Percentiles rank a stretch among this genome's conserved stretches.
Evolutionary conservation across 371 early-diverging fungal species (phyloP).

Genomic region (Mortierella sp.): DNA sequence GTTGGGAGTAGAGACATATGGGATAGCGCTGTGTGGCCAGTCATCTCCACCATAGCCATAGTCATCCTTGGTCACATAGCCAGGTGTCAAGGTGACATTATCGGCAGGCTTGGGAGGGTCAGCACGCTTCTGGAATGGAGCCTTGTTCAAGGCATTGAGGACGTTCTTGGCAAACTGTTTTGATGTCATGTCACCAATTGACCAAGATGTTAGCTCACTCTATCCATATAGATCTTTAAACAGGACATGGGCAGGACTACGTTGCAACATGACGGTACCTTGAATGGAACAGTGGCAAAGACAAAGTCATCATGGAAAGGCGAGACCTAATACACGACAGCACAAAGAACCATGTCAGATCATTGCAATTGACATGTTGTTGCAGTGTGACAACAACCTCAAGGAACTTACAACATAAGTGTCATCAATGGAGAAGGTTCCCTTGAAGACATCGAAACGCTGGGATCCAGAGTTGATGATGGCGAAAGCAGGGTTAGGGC

Average conservation of each 20-base stretch:
- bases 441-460: slow-evolving; percentile 65
- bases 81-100: slow-evolving; percentile 69
- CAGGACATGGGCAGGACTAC: too few species aligned
- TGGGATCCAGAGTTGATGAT: slow-evolving; percentile 62
- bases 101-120: slow-evolving; percentile 36
- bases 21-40: slow-evolving; percentile 51
- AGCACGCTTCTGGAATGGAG: slow-evolving; percentile 58
- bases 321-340: slow-evolving; percentile 17
- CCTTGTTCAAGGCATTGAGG: slow-evolving; percentile 66
- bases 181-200: too few species aligned
- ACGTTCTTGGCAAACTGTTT: slow-evolving; percentile 60
- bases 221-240: too few species aligned
- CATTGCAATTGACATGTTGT: too few species aligned
- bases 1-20: slow-evolving; percentile 60
- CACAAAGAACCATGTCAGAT: too few species aligned
- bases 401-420: slow-evolving; percentile 51
- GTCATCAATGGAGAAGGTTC: slow-evolving; percentile 61
- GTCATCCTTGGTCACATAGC: slow-evolving; percentile 65
- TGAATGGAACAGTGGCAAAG: slow-evolving; percentile 55
- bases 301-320: slow-evolving; percentile 62
- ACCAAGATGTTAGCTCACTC: too few species aligned
- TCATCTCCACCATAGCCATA: slow-evolving; percentile 60
- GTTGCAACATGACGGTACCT: slow-evolving; percentile 13
- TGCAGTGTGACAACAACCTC: too few species aligned
- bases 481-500: slow-evolving; percentile 56